Evolutionary conservation across 345 rosid species (phyloP).

Genomic region (Gossypium thurberi): DNA sequence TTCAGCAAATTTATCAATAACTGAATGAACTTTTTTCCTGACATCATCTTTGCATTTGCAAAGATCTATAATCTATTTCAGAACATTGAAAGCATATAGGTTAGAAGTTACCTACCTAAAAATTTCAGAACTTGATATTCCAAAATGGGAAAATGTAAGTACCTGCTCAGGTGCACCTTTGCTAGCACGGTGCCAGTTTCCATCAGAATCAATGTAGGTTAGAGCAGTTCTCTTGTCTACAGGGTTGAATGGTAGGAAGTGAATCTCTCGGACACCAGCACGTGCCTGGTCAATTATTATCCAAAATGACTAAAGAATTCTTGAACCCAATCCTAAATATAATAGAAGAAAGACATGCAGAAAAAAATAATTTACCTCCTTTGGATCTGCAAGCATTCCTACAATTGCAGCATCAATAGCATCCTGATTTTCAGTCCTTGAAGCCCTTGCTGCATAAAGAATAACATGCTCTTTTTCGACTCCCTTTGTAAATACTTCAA

Average conservation of each 20-base stretch:
- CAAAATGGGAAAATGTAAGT: background rate
- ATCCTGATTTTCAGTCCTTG: conserved; percentile 82
- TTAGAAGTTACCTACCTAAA: background rate
- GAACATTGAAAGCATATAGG: conserved; percentile 4
- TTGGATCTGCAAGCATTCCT: conserved; percentile 93
- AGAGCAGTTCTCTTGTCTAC: conserved; percentile 92
- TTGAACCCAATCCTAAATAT: conserved; percentile 5
- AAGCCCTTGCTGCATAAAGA: conserved; percentile 85
- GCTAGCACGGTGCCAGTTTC: conserved; percentile 76
- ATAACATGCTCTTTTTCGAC: conserved; percentile 63
- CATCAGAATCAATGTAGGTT: conserved; percentile 71
- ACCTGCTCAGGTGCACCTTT: conserved; percentile 98
- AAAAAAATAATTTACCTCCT: conserved; percentile 42
- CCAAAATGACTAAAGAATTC: background rate
- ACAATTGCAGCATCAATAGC: conserved; percentile 90
- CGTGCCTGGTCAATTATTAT: conserved; percentile 48
- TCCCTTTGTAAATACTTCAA: conserved; percentile 71
- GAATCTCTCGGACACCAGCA: conserved; percentile 66
- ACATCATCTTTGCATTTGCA: conserved; percentile 77
- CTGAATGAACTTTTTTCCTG: conserved; percentile 56
- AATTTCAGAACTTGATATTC: background rate
- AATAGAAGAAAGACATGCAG: background rate
- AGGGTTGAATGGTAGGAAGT: conserved; percentile 85
- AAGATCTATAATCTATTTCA: conserved; percentile 49
- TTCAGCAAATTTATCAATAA: conserved; percentile 84